Base-by-base conservation (phyloP, 2,329 filamentous ascomycete species). In the Beauveria brongniartii region DNA sequence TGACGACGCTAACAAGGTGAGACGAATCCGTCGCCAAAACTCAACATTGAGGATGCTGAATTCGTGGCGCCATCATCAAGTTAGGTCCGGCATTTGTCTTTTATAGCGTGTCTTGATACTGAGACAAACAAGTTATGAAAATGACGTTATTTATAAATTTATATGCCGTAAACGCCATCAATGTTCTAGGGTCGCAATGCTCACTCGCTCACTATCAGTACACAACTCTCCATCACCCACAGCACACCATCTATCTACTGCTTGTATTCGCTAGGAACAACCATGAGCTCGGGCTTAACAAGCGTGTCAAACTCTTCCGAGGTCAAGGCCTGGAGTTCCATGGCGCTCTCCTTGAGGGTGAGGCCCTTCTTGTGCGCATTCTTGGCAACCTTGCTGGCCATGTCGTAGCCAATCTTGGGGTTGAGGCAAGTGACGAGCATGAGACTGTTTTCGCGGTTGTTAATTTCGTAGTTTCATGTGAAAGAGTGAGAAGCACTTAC, bases 361-460 rank as follows among this genome's bases (percentile, higher is more conserved):
- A 93, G 78, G 40, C 92, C 92, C 85, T 97, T 97, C 85, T 97
- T 97, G 81, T 99, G 94, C 18, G 94, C 94, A 72, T 99, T 95
- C 87, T 97, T 97, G 71, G 92, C 92, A 26, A 96, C 92, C 82
- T 96, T 96, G 77, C 88, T 92, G 57, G 92, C 92, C 90, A 95
- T 95, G 74, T 97, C 92, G 77, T 97, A 96, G 63, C 92, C 93
- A 72, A 97, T 97, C 76, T 96, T 91, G 68, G 92, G 92, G 83
- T 97, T 97, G 65, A 97, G 82, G 82, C 93, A 97, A 66, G 94
- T 99, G 41, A 97, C 94, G 67, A 97, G 84, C 94, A 99, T 99
- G 69, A 99, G 83, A 72, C 91, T 96, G 67, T 28, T n/a, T 5
- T 16, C 34, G 53, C 55, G 40, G 50, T 30, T 62, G 56, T 69